A percentile compares a stretch with the other conserved stretches of the same genome.
Conservation (phyloP, 2,329 filamentous ascomycete species). For the Cladosporium sp. region DNA sequence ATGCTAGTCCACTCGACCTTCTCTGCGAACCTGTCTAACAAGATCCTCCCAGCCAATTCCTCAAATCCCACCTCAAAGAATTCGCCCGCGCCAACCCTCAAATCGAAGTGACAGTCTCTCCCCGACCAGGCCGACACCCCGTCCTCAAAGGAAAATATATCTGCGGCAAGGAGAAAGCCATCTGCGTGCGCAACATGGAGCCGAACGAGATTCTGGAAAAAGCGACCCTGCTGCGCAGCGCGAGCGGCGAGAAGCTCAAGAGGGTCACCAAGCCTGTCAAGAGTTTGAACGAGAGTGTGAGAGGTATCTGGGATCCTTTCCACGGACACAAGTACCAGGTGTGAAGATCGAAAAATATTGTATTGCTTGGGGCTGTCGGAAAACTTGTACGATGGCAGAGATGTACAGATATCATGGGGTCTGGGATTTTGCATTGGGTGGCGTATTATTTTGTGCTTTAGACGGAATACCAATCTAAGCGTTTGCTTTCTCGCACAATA, state of each 20-base stretch:
- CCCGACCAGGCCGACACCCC: slow-evolving; percentile 83
- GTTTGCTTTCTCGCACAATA: neutral
- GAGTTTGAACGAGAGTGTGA: slow-evolving; percentile 60
- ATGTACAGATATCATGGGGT: slow-evolving; percentile 11
- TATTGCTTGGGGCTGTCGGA: neutral
- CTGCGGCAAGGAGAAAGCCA: slow-evolving; percentile 78
- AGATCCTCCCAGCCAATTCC: slow-evolving; percentile 61
- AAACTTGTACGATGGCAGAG: slow-evolving; percentile 1
- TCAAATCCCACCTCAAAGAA: slow-evolving; percentile 67
- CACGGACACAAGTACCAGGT: slow-evolving; percentile 53
- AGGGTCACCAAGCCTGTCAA: slow-evolving; percentile 55
- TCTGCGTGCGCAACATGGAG: slow-evolving; percentile 85
- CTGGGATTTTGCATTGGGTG: slow-evolving; percentile 3
- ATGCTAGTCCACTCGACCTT: slow-evolving; percentile 19
- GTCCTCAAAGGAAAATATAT: slow-evolving; percentile 87
- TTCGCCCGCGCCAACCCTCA: slow-evolving; percentile 81
- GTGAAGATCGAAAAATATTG: slow-evolving; percentile 26
- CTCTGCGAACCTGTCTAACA: neutral
- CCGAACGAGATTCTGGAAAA: slow-evolving; percentile 77
- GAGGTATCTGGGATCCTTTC: slow-evolving; percentile 62
- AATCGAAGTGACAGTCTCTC: slow-evolving; percentile 88
- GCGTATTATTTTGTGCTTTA: slow-evolving; percentile 1
- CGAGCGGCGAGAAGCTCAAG: slow-evolving; percentile 70
- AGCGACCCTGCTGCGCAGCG: slow-evolving; percentile 66
- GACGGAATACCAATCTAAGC: slow-evolving; percentile 11